Evolutionary conservation across 805 yeast species (phyloP), one percentile per base, ranked within the genome.

Genomic region (Lipomyces lipofer): DNA sequence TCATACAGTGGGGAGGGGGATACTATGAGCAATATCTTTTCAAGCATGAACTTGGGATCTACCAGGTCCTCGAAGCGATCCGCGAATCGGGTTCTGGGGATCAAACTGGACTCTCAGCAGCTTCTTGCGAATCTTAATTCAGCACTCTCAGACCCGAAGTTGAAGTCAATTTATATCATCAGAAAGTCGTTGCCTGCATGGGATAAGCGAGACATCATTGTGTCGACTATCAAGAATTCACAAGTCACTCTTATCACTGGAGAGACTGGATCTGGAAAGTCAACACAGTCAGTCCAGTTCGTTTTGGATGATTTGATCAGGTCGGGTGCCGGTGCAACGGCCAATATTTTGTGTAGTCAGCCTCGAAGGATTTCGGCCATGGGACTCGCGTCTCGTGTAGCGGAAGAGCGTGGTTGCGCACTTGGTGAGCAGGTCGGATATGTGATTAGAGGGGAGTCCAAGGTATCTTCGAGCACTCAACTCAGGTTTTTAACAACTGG

Each of bases 261-360:
- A 68, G 99, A 94, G 68, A 92, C 98, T 0, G 98, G 98, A 63
- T 91, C 97, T 1, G 98, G 98, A 63, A 92, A 92, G 66, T 88
- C 97, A 0, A 92, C 99, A 0, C 99, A 92, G 67, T 82, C 88
- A 4, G 96, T 89, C 4, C 99, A 92, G 68, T 92, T 90, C 62
- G 74, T 92, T 19, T 71, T 92, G 15, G 98, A 92, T 67, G 75
- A 82, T 36, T 64, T 88, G 54, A 65, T 70, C 0, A 52, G 47
- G 15, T 75, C 79, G 46, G 43, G 71, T 0, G 66, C 70, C 10
- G 78, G 78, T 0, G 67, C 69, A 9, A 80, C 79, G 57, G 84
- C 76, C 58, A 68, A 71, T 22, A 86, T 92, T 3, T 73, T 92
- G 1, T 90, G 97, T 70, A 90, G 97, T 0, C 98, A 92, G 69